Base-by-base conservation (phyloP, 2,329 filamentous ascomycete genomes). In the Hirsutella minnesotensis region DNA sequence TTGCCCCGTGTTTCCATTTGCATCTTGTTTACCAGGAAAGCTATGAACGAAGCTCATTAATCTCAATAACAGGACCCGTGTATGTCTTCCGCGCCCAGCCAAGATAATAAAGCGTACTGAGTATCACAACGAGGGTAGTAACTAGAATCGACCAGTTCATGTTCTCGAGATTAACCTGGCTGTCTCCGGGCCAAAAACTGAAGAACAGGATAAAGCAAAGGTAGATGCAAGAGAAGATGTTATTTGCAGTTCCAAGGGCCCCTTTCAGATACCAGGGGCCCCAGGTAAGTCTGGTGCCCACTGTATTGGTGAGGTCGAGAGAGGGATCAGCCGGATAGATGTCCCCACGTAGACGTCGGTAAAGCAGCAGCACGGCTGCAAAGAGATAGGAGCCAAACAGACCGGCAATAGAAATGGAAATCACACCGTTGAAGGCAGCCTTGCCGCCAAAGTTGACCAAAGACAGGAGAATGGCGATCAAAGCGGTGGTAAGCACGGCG, bases 191-290 rank as follows among this genome's bases (percentile, higher is more conserved):
- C 68, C 68, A 75, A 38, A 77, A 72, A 19, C 64, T 68, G 64
- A 72, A 79, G 56, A 79, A 77, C 10, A 73, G 65, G 2, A 77
- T 61, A 34, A 78, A 68, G 1, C 70, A 44, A 53, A 72, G 67
- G 50, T 77, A 79, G 3, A 62, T 40, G 49, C 70, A 73, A 1
- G 73, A 67, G 40, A 75, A 71, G 1, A 62, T 52, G 44, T 79
- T 79, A 53, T 77, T 78, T 19, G 67, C 50, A 5, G 66, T 70
- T 0, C 75, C 75, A 1, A 72, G 52, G 0, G 62, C 51, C 4
- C 72, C 72, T 0, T 68, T 69, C 0, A 79, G 44, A 35, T 65
- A 68, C 65, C 73, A 79, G 0, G 73, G 73, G 0, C 75, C 75
- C 74, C 74, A 79, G 8, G 57, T 48, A 1, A 61, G 54, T 18